These are phyloP conservation scores for Dimargaris cristalligena DNA, from an alignment of 192 early-diverging fungal genomes.

Conservation along the genomic window DNA sequence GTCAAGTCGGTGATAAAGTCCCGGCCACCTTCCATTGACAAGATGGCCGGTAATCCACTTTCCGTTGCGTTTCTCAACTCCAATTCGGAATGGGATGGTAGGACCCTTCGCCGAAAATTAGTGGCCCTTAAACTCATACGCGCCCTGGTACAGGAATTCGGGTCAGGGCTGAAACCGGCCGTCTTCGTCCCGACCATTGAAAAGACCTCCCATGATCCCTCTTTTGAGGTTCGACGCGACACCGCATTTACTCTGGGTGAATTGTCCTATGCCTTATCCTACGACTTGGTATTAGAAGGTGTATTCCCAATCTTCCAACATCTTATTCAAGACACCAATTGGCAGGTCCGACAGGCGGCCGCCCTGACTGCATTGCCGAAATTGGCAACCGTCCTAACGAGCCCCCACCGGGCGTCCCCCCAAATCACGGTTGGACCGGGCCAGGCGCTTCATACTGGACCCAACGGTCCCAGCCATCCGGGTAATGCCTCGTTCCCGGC, in stretches of 20 bases:
- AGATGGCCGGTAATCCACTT: background rate
- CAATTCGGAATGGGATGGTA: too few species aligned
- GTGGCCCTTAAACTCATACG: conserved; percentile 30
- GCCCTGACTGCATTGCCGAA: conserved; percentile 26
- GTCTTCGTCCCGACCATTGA: conserved; percentile 32
- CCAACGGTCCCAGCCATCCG: conserved; percentile 2
- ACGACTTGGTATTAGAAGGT: conserved; percentile 23
- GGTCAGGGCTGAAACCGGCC: conserved; percentile 22
- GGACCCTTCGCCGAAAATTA: conserved; percentile 24
- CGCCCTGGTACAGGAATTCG: conserved; percentile 23
- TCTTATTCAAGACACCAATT: conserved; percentile 23
- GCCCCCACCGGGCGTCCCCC: conserved; percentile 1
- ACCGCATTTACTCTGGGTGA: conserved; percentile 26
- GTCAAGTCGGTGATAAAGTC: conserved; percentile 17
- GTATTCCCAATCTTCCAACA: conserved; percentile 22
- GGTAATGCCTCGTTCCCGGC: conserved; percentile 13
- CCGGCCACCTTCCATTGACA: conserved; percentile 1
- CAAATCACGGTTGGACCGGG: background rate
- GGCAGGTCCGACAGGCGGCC: conserved; percentile 30
- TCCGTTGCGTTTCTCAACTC: conserved; percentile 12
- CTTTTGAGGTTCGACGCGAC: conserved; percentile 30
- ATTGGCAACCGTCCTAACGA: conserved; percentile 22
- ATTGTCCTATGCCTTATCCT: conserved; percentile 25
- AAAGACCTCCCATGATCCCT: conserved; percentile 18
- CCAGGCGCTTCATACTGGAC: background rate